These are phyloP conservation scores for Kingdonia uniflora DNA, from an alignment of 164 flowering plant species.

Conservation along the genomic window DNA sequence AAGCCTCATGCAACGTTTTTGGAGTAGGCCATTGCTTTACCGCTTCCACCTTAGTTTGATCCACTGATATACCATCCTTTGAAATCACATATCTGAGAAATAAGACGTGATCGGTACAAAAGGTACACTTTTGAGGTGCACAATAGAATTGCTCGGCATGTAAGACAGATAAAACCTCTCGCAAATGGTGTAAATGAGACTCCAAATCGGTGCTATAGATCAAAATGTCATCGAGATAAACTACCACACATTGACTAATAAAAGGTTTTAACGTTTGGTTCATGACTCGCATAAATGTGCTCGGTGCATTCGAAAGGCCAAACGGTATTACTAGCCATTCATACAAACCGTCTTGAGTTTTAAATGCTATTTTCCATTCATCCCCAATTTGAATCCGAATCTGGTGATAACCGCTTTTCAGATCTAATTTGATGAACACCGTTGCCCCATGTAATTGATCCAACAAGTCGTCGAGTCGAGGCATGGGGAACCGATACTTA, in stretches of 20 bases:
- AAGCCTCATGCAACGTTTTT: neutral
- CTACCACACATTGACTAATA: neutral
- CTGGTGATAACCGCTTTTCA: no score
- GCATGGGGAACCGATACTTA: no score
- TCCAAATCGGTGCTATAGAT: neutral
- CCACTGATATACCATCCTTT: neutral
- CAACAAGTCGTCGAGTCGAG: no score
- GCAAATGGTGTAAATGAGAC: neutral
- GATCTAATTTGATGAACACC: no score
- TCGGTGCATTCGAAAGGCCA: conserved; percentile 3
- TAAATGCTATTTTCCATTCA: no score
- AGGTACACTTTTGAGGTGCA: neutral
- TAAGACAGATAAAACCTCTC: neutral
- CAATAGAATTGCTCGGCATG: neutral
- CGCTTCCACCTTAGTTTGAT: neutral
- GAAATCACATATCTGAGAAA: conserved; percentile 2
- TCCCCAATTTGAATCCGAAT: no score
- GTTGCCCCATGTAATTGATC: no score
- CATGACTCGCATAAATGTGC: conserved; percentile 1
- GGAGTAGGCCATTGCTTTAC: neutral
- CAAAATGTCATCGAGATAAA: conserved; percentile 4
- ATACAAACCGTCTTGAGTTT: no score
- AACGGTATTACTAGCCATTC: conserved; percentile 2
- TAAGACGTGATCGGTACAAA: neutral
- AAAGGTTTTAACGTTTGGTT: conserved; percentile 1